These are phyloP conservation scores for Barbatosphaeria neglecta DNA, from an alignment of 495 filamentous ascomycete species.

Conservation along the genomic window DNA sequence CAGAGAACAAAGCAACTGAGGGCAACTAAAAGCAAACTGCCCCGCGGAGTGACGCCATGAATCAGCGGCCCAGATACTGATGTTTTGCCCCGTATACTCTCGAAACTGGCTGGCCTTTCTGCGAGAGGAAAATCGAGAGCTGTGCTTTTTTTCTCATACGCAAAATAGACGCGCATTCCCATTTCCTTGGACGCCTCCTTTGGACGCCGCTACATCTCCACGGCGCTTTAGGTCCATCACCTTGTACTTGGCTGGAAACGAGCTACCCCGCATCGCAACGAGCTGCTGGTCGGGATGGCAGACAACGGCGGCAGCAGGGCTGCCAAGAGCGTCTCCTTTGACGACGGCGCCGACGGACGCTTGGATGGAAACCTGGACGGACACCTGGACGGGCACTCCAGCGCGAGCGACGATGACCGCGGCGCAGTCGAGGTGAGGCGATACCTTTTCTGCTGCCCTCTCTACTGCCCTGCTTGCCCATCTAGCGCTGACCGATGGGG, in stretches of 20 bases:
- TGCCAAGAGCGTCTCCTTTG: not conserved
- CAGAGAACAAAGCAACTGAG: too few species aligned
- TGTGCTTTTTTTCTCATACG: too few species aligned
- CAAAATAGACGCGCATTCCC: too few species aligned
- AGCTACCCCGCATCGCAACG: too few species aligned
- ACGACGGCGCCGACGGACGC: not conserved
- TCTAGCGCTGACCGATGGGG: not conserved
- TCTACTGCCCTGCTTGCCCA: not conserved
- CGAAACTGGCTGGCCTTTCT: not conserved
- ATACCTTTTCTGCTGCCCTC: too few species aligned
- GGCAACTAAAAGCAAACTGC: not conserved
- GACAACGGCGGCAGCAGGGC: not conserved
- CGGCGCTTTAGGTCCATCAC: too few species aligned
- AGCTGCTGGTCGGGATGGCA: not conserved
- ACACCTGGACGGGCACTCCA: slow-evolving; percentile 14
- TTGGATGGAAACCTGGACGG: slow-evolving; percentile 30
- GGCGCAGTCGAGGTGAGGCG: slow-evolving; percentile 29
- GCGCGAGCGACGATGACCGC: slow-evolving; percentile 29
- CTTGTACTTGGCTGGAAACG: too few species aligned
- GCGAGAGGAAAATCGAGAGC: not conserved
- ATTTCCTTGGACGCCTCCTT: too few species aligned
- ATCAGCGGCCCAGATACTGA: not conserved
- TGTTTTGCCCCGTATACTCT: not conserved
- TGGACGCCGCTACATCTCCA: too few species aligned
- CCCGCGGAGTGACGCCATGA: not conserved